Evolutionary conservation across 1,284 basidiomycete genomes (phyloP), one percentile per base, ranked within the genome.

Genomic region (Ganoderma boninense): DNA sequence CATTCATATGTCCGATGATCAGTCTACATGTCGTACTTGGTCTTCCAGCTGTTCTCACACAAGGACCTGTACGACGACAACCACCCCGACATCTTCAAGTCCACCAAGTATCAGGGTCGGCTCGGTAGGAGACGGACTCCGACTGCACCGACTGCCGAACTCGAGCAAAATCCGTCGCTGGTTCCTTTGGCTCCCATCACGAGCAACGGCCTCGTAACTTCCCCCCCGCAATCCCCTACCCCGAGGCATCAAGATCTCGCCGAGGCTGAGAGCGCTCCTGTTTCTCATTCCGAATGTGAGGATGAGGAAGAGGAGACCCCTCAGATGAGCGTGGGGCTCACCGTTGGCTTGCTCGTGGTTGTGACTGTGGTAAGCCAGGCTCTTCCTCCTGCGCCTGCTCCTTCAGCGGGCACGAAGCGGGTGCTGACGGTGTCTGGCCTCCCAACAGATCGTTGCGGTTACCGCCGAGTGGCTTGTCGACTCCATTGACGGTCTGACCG

Each of bases 41-140:
- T 92, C 61, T 97, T 97, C 86, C 95, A 97, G 79, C 89, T 97
- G 13, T 95, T 90, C 80, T 94, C 95, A 0, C 96, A 97, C 82
- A 87, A 92, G 60, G 81, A 86, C 44, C 83, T 97, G 7, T 97
- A 95, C 78, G 81, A 87, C 13, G 91, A 92, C 57, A 68, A 77
- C 14, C 76, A 82, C 44, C 77, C 78, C 2, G 78, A 79, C 2
- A 80, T 76, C 38, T 74, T 83, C 67, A 79, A 81, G 75, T 86
- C 85, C 2, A 85, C 80, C 2, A 80, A 75, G 71, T 89, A 87
- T 68, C 62, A 73, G 8, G 4, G 42, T 2, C 62, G 69, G 2
- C 60, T 68, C 63, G 69, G 69, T 59, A 72, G 68, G 59, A 69
- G 59, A 69, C 66, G 60, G 66, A 68, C 56, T 66, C 60, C n/a